These are phyloP conservation scores for Urochloa ruziziensis DNA, from an alignment of 176 grass and related monocot genomes.

Conservation along the genomic window DNA sequence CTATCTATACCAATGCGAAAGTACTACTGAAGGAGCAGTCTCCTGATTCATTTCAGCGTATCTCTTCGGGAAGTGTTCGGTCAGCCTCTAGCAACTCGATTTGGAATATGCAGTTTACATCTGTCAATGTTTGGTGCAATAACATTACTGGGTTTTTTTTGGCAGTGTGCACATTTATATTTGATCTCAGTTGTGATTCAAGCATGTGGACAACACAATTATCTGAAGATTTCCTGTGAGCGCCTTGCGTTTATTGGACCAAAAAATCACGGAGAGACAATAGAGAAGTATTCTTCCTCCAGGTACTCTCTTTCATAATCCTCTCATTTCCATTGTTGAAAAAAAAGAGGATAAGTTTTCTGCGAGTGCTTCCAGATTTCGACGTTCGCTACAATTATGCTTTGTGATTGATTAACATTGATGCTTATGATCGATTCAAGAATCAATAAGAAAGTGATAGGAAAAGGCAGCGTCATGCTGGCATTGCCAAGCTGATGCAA, in stretches of 20 bases:
- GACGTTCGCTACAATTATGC: neutral
- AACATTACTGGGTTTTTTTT: neutral
- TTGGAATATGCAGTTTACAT: neutral
- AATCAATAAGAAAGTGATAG: neutral
- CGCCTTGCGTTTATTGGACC: neutral
- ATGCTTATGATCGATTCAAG: neutral
- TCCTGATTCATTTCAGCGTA: neutral
- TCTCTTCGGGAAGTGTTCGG: neutral
- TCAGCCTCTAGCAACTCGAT: neutral
- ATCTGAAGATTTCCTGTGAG: neutral
- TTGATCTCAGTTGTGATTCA: neutral
- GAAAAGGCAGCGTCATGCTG: neutral
- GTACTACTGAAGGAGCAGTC: neutral
- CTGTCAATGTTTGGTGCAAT: neutral
- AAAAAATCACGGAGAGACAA: neutral
- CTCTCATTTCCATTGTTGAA: neutral
- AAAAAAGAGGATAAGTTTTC: neutral
- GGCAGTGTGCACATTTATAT: neutral
- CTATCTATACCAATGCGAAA: neutral
- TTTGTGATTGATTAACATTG: neutral
- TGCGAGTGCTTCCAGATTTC: neutral
- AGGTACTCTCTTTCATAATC: conserved; percentile 30
- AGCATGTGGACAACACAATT: neutral
- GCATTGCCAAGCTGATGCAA: neutral
- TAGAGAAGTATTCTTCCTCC: conserved; percentile 1